Percentiles rank a stretch among this genome's conserved stretches.
Conservation (phyloP, 495 filamentous ascomycete genomes). For the Schizothecium vesticola region DNA sequence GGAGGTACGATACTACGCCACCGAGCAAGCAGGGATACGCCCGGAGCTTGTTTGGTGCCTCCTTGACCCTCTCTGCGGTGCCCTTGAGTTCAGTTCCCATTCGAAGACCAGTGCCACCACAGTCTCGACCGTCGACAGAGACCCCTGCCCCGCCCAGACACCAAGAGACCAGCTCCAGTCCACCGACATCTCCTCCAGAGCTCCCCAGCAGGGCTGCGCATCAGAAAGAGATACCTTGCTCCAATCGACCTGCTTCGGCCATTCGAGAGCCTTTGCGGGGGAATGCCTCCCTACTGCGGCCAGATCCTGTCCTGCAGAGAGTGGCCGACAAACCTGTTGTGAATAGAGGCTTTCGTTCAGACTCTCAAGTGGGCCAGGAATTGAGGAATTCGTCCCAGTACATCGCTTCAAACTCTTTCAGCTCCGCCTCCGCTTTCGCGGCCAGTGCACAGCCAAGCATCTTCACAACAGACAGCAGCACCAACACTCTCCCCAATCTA, state of each 20-base stretch:
- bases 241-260: neutral
- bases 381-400: neutral
- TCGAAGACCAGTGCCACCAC: slow-evolving; percentile 14
- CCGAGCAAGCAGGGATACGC: slow-evolving; percentile 48
- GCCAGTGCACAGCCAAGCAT: neutral
- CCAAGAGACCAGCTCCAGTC: neutral
- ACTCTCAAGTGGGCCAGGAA: neutral
- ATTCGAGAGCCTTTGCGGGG: neutral
- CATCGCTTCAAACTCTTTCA: neutral
- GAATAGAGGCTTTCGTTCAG: neutral
- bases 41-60: slow-evolving; percentile 46
- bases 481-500: neutral
- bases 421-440: neutral
- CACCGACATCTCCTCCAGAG: neutral
- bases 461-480: neutral
- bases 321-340: neutral
- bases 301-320: neutral
- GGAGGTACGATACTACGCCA: slow-evolving; percentile 30
- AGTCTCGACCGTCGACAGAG: neutral
- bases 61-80: slow-evolving; percentile 38
- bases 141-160: neutral
- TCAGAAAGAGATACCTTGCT: neutral
- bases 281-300: neutral
- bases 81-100: slow-evolving; percentile 33
- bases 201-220: neutral